A percentile compares a stretch with the other conserved stretches of the same genome.
These are phyloP conservation scores for Leucosporidium creatinivorum DNA, from an alignment of 768 basidiomycete genomes.

Conservation along the genomic window DNA sequence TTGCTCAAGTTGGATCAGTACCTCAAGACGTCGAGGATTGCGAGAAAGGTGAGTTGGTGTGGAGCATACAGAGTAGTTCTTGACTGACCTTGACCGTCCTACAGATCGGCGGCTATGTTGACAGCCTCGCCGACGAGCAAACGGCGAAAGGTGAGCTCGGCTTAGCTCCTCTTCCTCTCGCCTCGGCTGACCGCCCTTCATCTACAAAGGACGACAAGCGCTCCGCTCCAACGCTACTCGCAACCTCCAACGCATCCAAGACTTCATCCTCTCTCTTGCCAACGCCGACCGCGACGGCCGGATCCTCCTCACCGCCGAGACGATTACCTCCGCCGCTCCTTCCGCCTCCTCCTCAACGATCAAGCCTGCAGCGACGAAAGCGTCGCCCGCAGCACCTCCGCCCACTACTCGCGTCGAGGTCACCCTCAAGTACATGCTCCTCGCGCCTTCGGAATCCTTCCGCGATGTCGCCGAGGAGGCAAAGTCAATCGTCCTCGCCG, in stretches of 20 bases:
- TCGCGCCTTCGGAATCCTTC: slow-evolving; percentile 85
- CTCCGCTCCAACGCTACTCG: slow-evolving; percentile 24
- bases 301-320: slow-evolving; percentile 25
- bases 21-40: slow-evolving; percentile 70
- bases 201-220: slow-evolving; percentile 16
- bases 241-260: slow-evolving; percentile 28
- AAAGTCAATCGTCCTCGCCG: slow-evolving; percentile 79
- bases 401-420: slow-evolving; percentile 6
- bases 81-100: slow-evolving; percentile 39
- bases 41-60: slow-evolving; percentile 46
- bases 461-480: slow-evolving; percentile 73
- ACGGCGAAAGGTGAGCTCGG: slow-evolving; percentile 12
- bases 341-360: not conserved
- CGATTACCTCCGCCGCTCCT: not conserved
- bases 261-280: slow-evolving; percentile 33
- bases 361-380: not conserved
- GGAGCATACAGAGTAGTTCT: not conserved
- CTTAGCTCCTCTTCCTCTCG: not conserved
- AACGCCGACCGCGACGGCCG: slow-evolving; percentile 54
- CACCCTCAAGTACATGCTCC: slow-evolving; percentile 78
- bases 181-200: not conserved
- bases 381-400: not conserved
- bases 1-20: slow-evolving; percentile 34
- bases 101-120: slow-evolving; percentile 78
- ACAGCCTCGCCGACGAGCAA: slow-evolving; percentile 39